Evolutionary conservation across 768 basidiomycete genomes (phyloP).

Genomic region (Pleurotus eryngii): DNA sequence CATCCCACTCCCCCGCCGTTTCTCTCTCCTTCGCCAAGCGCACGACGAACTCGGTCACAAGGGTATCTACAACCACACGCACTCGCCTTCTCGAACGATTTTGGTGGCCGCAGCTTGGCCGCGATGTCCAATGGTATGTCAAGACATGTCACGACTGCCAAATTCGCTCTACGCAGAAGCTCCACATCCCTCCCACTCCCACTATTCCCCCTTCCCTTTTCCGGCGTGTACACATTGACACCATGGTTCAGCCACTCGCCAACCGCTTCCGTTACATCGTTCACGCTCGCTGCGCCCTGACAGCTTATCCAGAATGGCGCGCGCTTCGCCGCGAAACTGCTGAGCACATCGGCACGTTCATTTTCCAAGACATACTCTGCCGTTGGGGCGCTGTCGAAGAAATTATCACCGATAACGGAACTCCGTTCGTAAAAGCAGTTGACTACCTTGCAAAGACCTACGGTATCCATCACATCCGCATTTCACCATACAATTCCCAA

Average conservation of each 20-base stretch:
- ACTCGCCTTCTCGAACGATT: slow-evolving; percentile 20
- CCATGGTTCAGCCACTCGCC: too few species aligned
- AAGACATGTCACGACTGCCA: slow-evolving; percentile 28
- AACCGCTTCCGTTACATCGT: slow-evolving; percentile 28
- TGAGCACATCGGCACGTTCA: slow-evolving; percentile 21
- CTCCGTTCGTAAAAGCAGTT: slow-evolving; percentile 25
- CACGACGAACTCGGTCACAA: slow-evolving; percentile 24
- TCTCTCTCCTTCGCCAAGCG: slow-evolving; percentile 18
- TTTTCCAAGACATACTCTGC: slow-evolving; percentile 29
- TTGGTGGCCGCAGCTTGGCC: slow-evolving; percentile 27
- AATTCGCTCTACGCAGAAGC: slow-evolving; percentile 16
- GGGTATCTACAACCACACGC: slow-evolving; percentile 20
- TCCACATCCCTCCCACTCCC: slow-evolving; percentile 16
- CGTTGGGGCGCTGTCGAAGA: slow-evolving; percentile 30
- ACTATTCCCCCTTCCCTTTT: slow-evolving; percentile 25
- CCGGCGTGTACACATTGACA: too few species aligned
- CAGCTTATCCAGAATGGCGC: slow-evolving; percentile 27
- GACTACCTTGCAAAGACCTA: slow-evolving; percentile 17
- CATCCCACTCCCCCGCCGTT: slow-evolving; percentile 9
- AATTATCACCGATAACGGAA: slow-evolving; percentile 37
- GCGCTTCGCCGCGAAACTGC: slow-evolving; percentile 26
- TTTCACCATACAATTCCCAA: slow-evolving; percentile 34
- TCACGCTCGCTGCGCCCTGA: slow-evolving; percentile 32
- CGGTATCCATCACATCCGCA: slow-evolving; percentile 34
- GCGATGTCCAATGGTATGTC: slow-evolving; percentile 22